Base-by-base conservation (phyloP, 345 rosid genomes). In the Lenwebbia sp. region DNA sequence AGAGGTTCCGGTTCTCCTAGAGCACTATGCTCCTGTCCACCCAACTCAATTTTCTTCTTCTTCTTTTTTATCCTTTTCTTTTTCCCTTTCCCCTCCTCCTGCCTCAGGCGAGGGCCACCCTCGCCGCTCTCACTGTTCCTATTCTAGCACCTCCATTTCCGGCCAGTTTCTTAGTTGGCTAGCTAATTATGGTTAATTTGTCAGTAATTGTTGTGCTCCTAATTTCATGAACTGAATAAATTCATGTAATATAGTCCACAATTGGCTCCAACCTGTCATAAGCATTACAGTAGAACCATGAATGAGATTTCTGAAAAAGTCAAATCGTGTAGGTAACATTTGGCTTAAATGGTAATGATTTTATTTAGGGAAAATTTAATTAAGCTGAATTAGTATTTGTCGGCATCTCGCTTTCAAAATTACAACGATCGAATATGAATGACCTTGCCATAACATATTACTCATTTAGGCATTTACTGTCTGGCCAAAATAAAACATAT, bases 11-110 rank as follows among this genome's bases (percentile, higher is more conserved):
- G 17, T 58, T 58, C 14, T 58, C 0, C 1, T n/a, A 17, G 8
- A 58, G 70, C 0, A 0, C 19, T 60, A 1, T 0, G 0, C 7
- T 60, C 74, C 5, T 60, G 37, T 60, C 40, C 17, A 60, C 28
- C 74, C 33, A 60, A 28, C 21, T 60, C 2, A 60, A 60, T 40
- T 40, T 4, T 40, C 4, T 40, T 40, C 4, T 40, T 4, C 4
- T 40, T 40, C 4, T 40, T 40, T 40, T 40, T 40, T 4, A 2
- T 40, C 4, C 4, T 40, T 40, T 40, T 4, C 4, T 40, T 40
- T 40, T 40, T 4, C 40, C 3, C 4, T 40, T 40, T 40, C 2
- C 40, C 40, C 40, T 40, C 40, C 40, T 2, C 40, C 40, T 2
- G 40, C 40, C 40, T 40, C 40, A 40, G 40, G 40, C 2, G 40